These are phyloP conservation scores for Amanita phalloides DNA, from an alignment of 768 basidiomycete genomes.

Conservation along the genomic window DNA sequence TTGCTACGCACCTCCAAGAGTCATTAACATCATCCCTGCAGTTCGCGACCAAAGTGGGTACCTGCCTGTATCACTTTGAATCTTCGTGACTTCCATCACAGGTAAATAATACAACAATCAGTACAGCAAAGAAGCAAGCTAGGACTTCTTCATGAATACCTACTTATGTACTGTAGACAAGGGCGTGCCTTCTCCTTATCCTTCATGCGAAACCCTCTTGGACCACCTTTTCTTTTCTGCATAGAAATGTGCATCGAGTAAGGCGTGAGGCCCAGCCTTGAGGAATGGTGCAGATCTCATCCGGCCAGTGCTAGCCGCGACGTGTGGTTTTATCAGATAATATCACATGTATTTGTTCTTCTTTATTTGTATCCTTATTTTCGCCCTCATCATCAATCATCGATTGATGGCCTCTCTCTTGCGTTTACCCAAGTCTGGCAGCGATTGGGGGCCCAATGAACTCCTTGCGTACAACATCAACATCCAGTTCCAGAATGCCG, in stretches of 20 bases:
- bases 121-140: conserved; percentile 59
- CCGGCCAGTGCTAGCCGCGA: too few species aligned
- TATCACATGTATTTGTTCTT: too few species aligned
- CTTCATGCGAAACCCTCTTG: conserved; percentile 2
- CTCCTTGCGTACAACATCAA: conserved; percentile 9
- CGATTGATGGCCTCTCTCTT: too few species aligned
- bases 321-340: too few species aligned
- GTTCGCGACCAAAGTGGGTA: conserved; percentile 85
- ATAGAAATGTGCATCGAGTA: too few species aligned
- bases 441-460: conserved; percentile 4
- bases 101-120: conserved; percentile 89
- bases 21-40: conserved; percentile 82
- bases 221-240: not conserved
- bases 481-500: conserved; percentile 4
- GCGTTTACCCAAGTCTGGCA: conserved; percentile 18
- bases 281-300: too few species aligned
- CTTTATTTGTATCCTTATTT: too few species aligned
- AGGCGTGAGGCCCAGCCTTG: too few species aligned
- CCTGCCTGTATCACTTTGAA: not conserved
- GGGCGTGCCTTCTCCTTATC: not conserved
- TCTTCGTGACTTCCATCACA: conserved; percentile 18
- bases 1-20: conserved; percentile 77
- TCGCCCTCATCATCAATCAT: too few species aligned
- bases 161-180: not conserved
- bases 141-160: not conserved